Evolutionary conservation across 73 alveolate species (phyloP).

Genomic region (Durusdinium trenchii): DNA sequence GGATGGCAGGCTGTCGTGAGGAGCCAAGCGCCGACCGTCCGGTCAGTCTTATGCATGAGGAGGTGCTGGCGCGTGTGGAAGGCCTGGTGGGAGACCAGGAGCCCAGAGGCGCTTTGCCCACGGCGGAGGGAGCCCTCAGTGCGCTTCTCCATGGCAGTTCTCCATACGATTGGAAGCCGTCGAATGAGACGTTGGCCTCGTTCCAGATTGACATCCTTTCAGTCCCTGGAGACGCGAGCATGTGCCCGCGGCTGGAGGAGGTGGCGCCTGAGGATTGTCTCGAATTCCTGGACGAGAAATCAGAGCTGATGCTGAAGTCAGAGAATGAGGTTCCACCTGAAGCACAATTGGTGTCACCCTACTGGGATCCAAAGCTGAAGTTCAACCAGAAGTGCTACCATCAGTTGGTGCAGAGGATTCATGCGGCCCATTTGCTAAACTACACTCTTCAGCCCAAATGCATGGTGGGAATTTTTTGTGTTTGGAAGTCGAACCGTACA

Average conservation of each 20-base stretch:
- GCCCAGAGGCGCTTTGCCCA: slow-evolving; percentile 24
- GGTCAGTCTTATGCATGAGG: not conserved
- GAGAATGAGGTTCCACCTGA: not conserved
- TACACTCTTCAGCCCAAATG: not conserved
- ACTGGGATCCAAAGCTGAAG: slow-evolving; percentile 37
- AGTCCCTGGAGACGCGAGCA: no score
- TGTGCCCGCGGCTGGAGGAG: no score
- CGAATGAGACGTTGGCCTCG: slow-evolving; percentile 22
- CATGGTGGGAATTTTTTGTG: slow-evolving; percentile 8
- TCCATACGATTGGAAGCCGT: not conserved
- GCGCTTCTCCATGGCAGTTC: slow-evolving; percentile 26
- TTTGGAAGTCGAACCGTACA: not conserved
- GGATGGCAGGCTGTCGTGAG: slow-evolving; percentile 4
- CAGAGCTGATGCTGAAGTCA: slow-evolving; percentile 36
- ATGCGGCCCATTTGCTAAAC: not conserved
- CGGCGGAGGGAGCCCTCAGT: slow-evolving; percentile 40
- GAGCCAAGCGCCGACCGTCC: not conserved
- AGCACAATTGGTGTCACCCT: not conserved
- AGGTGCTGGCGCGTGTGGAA: slow-evolving; percentile 29
- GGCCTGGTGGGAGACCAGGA: slow-evolving; percentile 35
- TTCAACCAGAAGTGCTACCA: slow-evolving; percentile 1
- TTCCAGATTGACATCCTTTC: no score
- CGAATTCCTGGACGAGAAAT: no score
- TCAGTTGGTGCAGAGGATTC: not conserved
- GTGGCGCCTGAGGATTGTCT: no score